Conservation (phyloP, 1,284 basidiomycete species). For the Malassezia equina region DNA sequence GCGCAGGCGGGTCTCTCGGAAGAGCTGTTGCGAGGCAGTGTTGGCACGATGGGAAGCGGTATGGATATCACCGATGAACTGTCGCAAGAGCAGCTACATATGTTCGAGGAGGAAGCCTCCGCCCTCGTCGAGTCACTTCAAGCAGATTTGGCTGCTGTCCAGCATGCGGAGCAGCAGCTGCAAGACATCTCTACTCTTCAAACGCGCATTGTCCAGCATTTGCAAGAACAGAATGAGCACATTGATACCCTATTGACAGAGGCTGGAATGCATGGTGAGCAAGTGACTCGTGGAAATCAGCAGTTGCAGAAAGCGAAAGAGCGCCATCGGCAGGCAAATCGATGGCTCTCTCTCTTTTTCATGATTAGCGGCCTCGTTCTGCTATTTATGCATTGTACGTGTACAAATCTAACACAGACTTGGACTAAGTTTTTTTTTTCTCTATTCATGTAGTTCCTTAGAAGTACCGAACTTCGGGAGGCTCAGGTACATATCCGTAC, state of each 20-base stretch:
- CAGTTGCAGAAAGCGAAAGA: constrained; percentile 73
- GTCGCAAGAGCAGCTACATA: constrained; percentile 67
- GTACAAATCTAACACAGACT: constrained; percentile 2
- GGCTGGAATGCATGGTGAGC: constrained; percentile 68
- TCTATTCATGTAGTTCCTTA: constrained; percentile 3
- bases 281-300: constrained; percentile 72
- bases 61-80: constrained; percentile 28
- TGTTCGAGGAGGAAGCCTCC: constrained; percentile 81
- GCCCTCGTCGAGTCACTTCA: constrained; percentile 69
- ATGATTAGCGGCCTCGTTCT: constrained; percentile 73
- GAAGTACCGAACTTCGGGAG: constrained; percentile 15
- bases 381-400: constrained; percentile 64
- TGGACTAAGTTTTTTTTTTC: constrained; percentile 1
- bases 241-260: constrained; percentile 81
- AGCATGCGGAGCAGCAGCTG: constrained; percentile 73
- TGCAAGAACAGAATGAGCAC: constrained; percentile 75
- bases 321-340: constrained; percentile 67
- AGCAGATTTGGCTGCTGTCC: constrained; percentile 70
- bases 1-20: not conserved
- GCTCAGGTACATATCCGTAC: constrained; percentile 16
- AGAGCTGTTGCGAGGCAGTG: not conserved
- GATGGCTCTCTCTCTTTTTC: constrained; percentile 74
- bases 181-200: constrained; percentile 82
- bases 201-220: constrained; percentile 72
- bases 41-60: constrained; percentile 9